phyloP scores from a whole-genome alignment of 768 basidiomycete species.

The Crassisporium funariophilum region DNA sequence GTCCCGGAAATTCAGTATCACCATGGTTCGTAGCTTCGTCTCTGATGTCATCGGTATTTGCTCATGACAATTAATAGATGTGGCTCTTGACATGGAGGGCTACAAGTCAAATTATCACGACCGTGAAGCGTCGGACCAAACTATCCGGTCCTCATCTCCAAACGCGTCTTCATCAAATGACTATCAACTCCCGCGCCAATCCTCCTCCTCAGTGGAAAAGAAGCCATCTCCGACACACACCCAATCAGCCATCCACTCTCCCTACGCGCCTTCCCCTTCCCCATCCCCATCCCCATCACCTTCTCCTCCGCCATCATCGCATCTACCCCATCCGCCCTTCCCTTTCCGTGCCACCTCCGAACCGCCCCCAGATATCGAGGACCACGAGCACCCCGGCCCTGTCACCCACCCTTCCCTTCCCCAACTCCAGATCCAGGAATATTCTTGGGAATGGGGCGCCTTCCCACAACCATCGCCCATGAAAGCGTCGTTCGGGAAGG shows the following conservation, averaged over 20 bases:
- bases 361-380: conserved; percentile 54
- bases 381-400: conserved; percentile 16
- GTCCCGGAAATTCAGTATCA: conserved; percentile 65
- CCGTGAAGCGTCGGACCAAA: conserved; percentile 42
- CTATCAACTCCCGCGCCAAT: conserved; percentile 1
- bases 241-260: conserved; percentile 19
- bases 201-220: conserved; percentile 3
- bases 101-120: conserved; percentile 58
- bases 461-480: conserved; percentile 82
- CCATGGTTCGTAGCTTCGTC: conserved; percentile 39
- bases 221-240: conserved; percentile 17
- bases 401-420: conserved; percentile 10
- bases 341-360: conserved; percentile 59
- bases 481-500: conserved; percentile 51
- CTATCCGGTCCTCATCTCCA: conserved; percentile 34
- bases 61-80: conserved; percentile 42
- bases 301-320: conserved; percentile 14
- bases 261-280: conserved; percentile 17
- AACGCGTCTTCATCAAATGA: not conserved
- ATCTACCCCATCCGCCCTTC: conserved; percentile 28
- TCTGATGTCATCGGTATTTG: not conserved
- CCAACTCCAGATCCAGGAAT: conserved; percentile 50
- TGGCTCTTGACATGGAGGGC: conserved; percentile 82
- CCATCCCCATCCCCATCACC: conserved; percentile 21
- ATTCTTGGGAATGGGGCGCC: conserved; percentile 94